These are phyloP conservation scores for Cryptococcus maquisensis DNA, from an alignment of 1,284 basidiomycete genomes.

Conservation along the genomic window DNA sequence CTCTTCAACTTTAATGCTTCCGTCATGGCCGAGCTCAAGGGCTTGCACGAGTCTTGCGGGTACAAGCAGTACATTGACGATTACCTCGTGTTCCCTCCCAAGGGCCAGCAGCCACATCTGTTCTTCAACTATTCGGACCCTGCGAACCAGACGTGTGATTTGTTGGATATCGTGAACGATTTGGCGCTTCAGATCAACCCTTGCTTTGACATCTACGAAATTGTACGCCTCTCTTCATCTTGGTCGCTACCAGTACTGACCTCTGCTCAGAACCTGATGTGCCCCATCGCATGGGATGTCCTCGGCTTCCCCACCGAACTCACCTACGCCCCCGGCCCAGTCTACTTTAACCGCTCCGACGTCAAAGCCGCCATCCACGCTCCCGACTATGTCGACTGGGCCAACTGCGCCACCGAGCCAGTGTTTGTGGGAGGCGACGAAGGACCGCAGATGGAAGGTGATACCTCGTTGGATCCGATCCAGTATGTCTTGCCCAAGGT, in stretches of 20 bases:
- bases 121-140: conserved; percentile 45
- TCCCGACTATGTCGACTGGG: conserved; percentile 60
- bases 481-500: conserved; percentile 22
- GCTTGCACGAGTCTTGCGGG: conserved; percentile 56
- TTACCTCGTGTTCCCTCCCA: conserved; percentile 61
- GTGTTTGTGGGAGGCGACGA: conserved; percentile 53
- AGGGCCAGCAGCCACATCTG: conserved; percentile 25
- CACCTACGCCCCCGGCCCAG: neutral
- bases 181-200: conserved; percentile 62
- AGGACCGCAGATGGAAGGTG: conserved; percentile 42
- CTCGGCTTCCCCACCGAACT: conserved; percentile 64
- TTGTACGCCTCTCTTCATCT: conserved; percentile 39
- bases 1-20: conserved; percentile 48
- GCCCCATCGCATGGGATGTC: conserved; percentile 65
- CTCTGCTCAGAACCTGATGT: conserved; percentile 33
- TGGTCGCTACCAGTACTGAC: neutral
- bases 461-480: conserved; percentile 58
- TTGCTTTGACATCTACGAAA: conserved; percentile 71
- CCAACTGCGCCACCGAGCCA: conserved; percentile 58
- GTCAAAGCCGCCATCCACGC: conserved; percentile 72
- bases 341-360: conserved; percentile 65
- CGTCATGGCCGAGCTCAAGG: conserved; percentile 60
- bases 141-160: conserved; percentile 55
- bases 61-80: conserved; percentile 62
- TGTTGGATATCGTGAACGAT: conserved; percentile 62